A percentile compares a stretch with the other conserved stretches of the same genome.
Evolutionary conservation across 768 basidiomycete genomes (phyloP).

Genomic region (Termitomyces sp.): DNA sequence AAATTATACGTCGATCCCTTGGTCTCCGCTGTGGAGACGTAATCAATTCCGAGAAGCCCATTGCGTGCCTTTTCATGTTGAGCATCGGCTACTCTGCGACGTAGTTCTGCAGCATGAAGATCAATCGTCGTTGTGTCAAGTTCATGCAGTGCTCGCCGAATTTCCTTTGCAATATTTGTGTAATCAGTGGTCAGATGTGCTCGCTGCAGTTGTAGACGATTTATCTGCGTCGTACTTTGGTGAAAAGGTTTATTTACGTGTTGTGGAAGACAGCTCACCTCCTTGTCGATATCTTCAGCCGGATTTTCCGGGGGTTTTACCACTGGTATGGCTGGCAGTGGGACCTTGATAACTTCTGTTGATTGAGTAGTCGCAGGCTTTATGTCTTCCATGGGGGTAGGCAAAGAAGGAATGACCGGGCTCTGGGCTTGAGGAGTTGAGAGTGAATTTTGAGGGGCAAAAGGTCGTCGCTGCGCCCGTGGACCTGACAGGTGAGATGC

Average conservation of each 20-base stretch:
- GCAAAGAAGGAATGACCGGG: background rate
- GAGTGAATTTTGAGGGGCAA: constrained; percentile 3
- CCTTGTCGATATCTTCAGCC: constrained; percentile 18
- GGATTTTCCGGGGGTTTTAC: constrained; percentile 21
- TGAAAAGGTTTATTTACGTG: background rate
- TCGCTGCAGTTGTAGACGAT: constrained; percentile 32
- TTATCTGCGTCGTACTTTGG: constrained; percentile 17
- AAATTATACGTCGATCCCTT: background rate
- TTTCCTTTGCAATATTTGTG: constrained; percentile 28
- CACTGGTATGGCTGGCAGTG: constrained; percentile 25
- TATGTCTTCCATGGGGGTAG: constrained; percentile 2
- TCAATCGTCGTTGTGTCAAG: constrained; percentile 57
- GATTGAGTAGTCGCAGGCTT: background rate
- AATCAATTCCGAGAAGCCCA: constrained; percentile 59
- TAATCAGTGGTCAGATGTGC: constrained; percentile 33
- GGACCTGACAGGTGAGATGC: constrained; percentile 14
- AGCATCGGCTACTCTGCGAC: constrained; percentile 49
- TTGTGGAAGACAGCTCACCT: constrained; percentile 3
- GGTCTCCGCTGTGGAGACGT: constrained; percentile 4
- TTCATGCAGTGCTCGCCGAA: constrained; percentile 52
- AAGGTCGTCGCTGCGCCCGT: constrained; percentile 14
- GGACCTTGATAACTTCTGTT: constrained; percentile 1
- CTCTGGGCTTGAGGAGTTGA: constrained; percentile 3
- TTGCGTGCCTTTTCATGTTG: constrained; percentile 58
- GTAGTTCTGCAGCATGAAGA: constrained; percentile 48